Evolutionary conservation across 1,284 basidiomycete genomes (phyloP).

Genomic region (Fomitopsis pinicola): DNA sequence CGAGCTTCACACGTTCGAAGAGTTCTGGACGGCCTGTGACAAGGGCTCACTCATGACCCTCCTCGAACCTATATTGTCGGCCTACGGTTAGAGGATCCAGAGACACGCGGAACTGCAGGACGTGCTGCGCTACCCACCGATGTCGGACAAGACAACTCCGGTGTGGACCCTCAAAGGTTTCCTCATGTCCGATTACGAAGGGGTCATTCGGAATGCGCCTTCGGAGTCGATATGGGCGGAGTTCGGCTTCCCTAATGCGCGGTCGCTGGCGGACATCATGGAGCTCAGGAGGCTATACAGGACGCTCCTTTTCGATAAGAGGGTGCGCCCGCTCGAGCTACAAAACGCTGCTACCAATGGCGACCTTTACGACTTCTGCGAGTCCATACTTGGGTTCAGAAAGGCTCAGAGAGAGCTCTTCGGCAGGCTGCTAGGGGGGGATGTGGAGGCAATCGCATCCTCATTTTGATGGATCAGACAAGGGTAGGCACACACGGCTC

Average conservation of each 20-base stretch:
- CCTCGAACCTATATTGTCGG: slow-evolving; percentile 17
- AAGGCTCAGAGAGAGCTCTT: slow-evolving; percentile 10
- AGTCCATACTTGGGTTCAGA: slow-evolving; percentile 6
- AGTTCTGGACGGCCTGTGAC: slow-evolving; percentile 27
- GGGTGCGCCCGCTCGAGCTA: slow-evolving; percentile 27
- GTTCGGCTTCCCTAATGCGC: slow-evolving; percentile 35
- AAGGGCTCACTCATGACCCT: slow-evolving; percentile 20
- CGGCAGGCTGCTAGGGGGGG: slow-evolving; percentile 2
- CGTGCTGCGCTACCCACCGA: slow-evolving; percentile 19
- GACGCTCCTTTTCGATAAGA: slow-evolving; percentile 19
- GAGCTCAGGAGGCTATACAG: slow-evolving; percentile 30
- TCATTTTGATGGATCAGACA: too few relatives aligned
- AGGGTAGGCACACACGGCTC: too few relatives aligned
- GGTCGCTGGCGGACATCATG: slow-evolving; percentile 4
- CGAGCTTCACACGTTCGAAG: slow-evolving; percentile 27
- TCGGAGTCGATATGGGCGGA: slow-evolving; percentile 20
- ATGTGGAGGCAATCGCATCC: neutral
- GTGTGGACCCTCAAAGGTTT: slow-evolving; percentile 38
- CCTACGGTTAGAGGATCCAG: neutral
- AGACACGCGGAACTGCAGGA: slow-evolving; percentile 20
- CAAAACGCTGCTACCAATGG: slow-evolving; percentile 33
- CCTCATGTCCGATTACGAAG: slow-evolving; percentile 14
- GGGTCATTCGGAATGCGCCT: neutral
- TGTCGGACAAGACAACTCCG: slow-evolving; percentile 16
- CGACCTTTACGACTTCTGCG: slow-evolving; percentile 25